A percentile compares a stretch with the other conserved stretches of the same genome.
Conservation (phyloP, 2,329 filamentous ascomycete species). For the Phaeosphaeria sp. region DNA sequence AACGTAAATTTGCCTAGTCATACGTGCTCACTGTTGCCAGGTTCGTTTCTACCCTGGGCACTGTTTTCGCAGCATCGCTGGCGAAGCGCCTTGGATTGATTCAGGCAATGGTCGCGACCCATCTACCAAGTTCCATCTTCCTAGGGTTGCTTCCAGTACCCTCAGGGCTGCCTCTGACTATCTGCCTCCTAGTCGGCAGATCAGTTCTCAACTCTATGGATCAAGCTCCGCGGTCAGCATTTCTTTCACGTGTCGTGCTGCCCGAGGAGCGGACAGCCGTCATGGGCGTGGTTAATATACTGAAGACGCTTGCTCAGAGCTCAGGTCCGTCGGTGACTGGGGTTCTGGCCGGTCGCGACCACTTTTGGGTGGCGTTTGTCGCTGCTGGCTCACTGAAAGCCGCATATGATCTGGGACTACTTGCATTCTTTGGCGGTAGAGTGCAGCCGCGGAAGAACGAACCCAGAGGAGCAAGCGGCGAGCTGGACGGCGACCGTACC, state of each 20-base stretch:
- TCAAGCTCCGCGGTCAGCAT: slow-evolving; percentile 47
- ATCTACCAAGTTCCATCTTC: slow-evolving; percentile 46
- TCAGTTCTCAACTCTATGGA: slow-evolving; percentile 47
- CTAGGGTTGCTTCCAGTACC: slow-evolving; percentile 41
- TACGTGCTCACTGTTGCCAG: neutral
- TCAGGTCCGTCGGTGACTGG: slow-evolving; percentile 45
- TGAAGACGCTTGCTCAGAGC: slow-evolving; percentile 46
- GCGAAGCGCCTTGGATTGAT: slow-evolving; percentile 67
- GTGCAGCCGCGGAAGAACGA: slow-evolving; percentile 21
- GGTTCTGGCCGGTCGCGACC: slow-evolving; percentile 37
- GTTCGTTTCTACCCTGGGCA: slow-evolving; percentile 41
- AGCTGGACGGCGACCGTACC: neutral
- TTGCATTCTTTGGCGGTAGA: slow-evolving; percentile 43
- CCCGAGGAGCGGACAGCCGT: slow-evolving; percentile 48
- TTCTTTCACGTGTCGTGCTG: slow-evolving; percentile 41
- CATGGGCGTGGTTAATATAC: slow-evolving; percentile 49
- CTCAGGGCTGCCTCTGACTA: slow-evolving; percentile 29
- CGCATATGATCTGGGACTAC: slow-evolving; percentile 44
- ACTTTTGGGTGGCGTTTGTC: slow-evolving; percentile 51
- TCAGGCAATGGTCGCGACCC: slow-evolving; percentile 50
- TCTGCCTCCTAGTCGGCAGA: slow-evolving; percentile 40
- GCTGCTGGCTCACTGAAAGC: slow-evolving; percentile 46
- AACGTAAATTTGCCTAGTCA: neutral
- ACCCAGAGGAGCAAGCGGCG: slow-evolving; percentile 1
- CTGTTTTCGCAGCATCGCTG: slow-evolving; percentile 52